Evolutionary conservation across 1,284 basidiomycete species (phyloP).

Genomic region (Anthracocystis panici-leucophaei): DNA sequence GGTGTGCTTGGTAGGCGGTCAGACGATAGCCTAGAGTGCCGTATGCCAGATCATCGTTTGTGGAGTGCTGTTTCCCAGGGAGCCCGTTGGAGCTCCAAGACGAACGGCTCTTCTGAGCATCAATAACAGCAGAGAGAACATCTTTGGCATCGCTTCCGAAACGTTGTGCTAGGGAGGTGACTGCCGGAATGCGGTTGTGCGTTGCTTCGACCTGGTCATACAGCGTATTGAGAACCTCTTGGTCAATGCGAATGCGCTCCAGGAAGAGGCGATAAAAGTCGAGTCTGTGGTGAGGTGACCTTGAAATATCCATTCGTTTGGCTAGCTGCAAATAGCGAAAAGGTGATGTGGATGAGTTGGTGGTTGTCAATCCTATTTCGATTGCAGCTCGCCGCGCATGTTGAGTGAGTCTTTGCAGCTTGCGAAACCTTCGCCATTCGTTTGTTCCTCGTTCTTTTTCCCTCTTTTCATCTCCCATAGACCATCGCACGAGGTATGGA

Average conservation of each 20-base stretch:
- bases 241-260: conserved; percentile 42
- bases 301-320: no score
- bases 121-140: conserved; percentile 36
- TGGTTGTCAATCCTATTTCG: conserved; percentile 5
- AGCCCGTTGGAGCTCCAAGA: conserved; percentile 17
- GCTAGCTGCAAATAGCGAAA: conserved; percentile 23
- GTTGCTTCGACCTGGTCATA: conserved; percentile 37
- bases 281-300: not conserved
- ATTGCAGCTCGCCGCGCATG: conserved; percentile 24
- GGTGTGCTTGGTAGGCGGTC: conserved; percentile 40
- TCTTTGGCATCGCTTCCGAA: conserved; percentile 53
- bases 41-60: conserved; percentile 5
- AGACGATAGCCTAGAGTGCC: conserved; percentile 19
- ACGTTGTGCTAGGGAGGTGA: conserved; percentile 18
- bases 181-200: conserved; percentile 17
- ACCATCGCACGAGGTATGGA: conserved; percentile 46
- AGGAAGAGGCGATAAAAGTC: conserved; percentile 52
- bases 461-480: conserved; percentile 25
- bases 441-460: conserved; percentile 17
- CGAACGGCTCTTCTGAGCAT: conserved; percentile 33
- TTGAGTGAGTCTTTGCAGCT: conserved; percentile 13
- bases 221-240: conserved; percentile 36
- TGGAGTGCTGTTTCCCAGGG: not conserved
- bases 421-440: conserved; percentile 12
- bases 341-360: conserved; percentile 4